These are phyloP conservation scores for barrel medic (Medicago truncatula) DNA, from an alignment of 306 rosid species.

Conservation along the genomic window MtrunA17r5.0-ANR NC_053042.1:35608501-35609000, in stretches of 20 bases:
- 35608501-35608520: constrained; percentile 38
- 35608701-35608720: constrained; percentile 26
- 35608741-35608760: constrained; percentile 53
- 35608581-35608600: constrained; percentile 27
- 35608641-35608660: constrained; percentile 45
- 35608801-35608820: constrained; percentile 44
- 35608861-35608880: too few relatives aligned
- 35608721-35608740: constrained; percentile 41
- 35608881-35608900: too few relatives aligned
- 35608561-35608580: constrained; percentile 19
- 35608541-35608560: constrained; percentile 18
- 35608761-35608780: neutral
- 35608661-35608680: constrained; percentile 30
- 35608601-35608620: constrained; percentile 35
- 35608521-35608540: constrained; percentile 1
- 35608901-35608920: too few relatives aligned
- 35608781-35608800: constrained; percentile 43
- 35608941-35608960: too few relatives aligned
- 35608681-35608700: constrained; percentile 35
- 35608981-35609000: too few relatives aligned
- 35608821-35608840: constrained; percentile 40
- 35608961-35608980: too few relatives aligned
- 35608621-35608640: constrained; percentile 42
- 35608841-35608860: neutral
- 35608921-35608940: too few relatives aligned